Base-by-base conservation (phyloP, 176 grass and related monocot genomes). In the Avena atlantica region DNA sequence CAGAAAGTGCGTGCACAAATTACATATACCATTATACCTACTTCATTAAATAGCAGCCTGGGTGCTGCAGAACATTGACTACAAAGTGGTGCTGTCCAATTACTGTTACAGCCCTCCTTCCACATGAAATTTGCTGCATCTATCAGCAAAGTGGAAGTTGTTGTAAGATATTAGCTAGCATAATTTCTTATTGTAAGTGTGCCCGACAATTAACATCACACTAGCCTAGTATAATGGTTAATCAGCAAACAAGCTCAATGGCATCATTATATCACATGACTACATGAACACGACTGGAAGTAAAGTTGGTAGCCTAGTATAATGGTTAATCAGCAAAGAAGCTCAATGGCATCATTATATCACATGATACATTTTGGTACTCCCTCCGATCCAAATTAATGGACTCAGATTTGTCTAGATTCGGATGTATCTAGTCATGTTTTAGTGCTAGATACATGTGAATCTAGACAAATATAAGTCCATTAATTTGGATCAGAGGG, bases 341-440 rank as follows among this genome's bases (percentile, higher is more conserved):
- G 0, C 0, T n/a, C 17, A 6, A 20, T 63, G 31, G 44, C 25
- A 70, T 63, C 25, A 69, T 17, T 17, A 17, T 34, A 83, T 50
- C 64, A 78, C 64, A 65, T 31, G 45, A 49, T 74, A 83, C 50
- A 17, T 51, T 68, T 76, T 55, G 37, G 75, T 20, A 89, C 31
- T 16, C 31, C 31, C 31, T 34, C 31, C 31, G 31, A 34, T 34
- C 31, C 31, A 34, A 34, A 34, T 4, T 34, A 34, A 34, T 34
- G 31, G 31, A 34, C 31, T 34, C 31, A 34, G 31, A 34, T 34
- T 34, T 34, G 31, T 34, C 31, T 34, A 34, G 31, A 34, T 34
- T 34, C 31, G 31, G 31, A 34, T 34, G 31, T 34, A 34, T 34
- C 31, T 34, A 34, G 31, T 34, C 31, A 34, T 34, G 31, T 34